Percentiles rank a stretch among this genome's conserved stretches.
Evolutionary conservation across 2,329 filamentous ascomycete species (phyloP).

Genomic region (Penicillium rolfsii): DNA sequence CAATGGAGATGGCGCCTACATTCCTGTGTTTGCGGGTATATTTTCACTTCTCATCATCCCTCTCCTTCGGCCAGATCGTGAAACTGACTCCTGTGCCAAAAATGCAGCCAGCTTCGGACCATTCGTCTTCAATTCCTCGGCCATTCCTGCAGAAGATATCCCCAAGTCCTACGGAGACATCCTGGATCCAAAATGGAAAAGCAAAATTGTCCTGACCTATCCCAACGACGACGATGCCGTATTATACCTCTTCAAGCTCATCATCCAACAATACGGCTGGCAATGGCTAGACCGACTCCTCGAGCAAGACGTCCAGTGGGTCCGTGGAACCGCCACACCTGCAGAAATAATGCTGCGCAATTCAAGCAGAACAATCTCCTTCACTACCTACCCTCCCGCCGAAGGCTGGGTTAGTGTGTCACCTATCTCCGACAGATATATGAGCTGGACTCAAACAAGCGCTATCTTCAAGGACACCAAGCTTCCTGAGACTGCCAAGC

Average conservation of each 20-base stretch:
- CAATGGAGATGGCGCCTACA: constrained; percentile 1
- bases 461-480: constrained; percentile 56
- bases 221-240: constrained; percentile 64
- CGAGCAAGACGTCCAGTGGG: constrained; percentile 57
- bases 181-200: constrained; percentile 55
- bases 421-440: constrained; percentile 36
- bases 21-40: neutral
- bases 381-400: constrained; percentile 1
- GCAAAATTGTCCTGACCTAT: constrained; percentile 59
- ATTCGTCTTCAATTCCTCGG: neutral
- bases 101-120: neutral
- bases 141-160: neutral
- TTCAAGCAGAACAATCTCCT: neutral
- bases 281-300: constrained; percentile 55
- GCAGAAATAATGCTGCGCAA: constrained; percentile 1
- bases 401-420: neutral
- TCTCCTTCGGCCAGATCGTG: constrained; percentile 20
- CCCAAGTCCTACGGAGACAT: constrained; percentile 6
- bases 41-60: constrained; percentile 7
- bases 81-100: constrained; percentile 17
- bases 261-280: constrained; percentile 46
- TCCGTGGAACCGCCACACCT: constrained; percentile 56
- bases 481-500: constrained; percentile 56
- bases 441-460: constrained; percentile 54
- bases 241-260: constrained; percentile 50